These are phyloP conservation scores for Adansonia digitata DNA, from an alignment of 345 rosid genomes.

Conservation along the genomic window DNA sequence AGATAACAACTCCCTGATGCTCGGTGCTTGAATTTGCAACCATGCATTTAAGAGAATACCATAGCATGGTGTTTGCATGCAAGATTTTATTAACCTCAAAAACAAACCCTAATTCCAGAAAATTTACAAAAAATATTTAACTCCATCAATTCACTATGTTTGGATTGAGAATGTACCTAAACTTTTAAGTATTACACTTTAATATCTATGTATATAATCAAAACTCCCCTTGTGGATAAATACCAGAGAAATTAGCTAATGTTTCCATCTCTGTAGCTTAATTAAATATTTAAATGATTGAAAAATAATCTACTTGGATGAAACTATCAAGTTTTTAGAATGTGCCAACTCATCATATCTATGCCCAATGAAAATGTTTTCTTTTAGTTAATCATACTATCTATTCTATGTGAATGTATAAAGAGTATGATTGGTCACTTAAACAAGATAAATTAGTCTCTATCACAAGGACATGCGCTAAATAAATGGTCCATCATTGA, in stretches of 20 bases:
- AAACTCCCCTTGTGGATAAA: background rate
- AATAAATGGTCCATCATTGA: background rate
- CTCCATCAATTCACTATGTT: background rate
- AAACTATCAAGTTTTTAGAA: background rate
- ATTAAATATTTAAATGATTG: background rate
- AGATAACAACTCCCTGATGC: constrained; percentile 1
- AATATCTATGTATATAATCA: background rate
- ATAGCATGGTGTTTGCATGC: background rate
- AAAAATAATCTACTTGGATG: background rate
- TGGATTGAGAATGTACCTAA: background rate
- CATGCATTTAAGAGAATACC: background rate
- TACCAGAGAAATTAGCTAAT: background rate
- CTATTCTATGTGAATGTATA: background rate
- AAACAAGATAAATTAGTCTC: background rate
- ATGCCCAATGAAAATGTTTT: background rate
- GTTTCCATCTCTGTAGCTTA: background rate
- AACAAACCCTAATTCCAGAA: background rate
- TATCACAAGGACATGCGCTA: constrained; percentile 1
- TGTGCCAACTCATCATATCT: background rate
- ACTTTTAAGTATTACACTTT: background rate
- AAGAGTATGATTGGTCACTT: background rate
- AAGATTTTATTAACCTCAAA: background rate
- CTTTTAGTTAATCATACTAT: background rate
- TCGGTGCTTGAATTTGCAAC: background rate
- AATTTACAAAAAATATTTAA: background rate